Evolutionary conservation across 805 yeast species (phyloP), one percentile per base, ranked within the genome.

Genomic region (Teunomyces stri): DNA sequence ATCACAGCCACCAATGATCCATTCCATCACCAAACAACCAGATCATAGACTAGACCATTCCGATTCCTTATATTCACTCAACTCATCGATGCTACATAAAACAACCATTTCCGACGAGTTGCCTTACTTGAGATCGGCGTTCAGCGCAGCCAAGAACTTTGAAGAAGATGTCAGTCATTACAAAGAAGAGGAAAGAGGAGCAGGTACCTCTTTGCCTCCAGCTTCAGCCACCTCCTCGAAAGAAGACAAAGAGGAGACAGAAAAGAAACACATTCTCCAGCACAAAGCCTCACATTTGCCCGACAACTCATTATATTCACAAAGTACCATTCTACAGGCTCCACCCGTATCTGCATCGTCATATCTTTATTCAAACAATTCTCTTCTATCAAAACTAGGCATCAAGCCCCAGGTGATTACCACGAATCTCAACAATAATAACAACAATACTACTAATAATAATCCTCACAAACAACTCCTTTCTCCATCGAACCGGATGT

Each of bases 121-220:
- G 51, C 92, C 92, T 0, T 76, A 76, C 49, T 63, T 85, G 56
- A 70, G 85, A 76, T 71, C 79, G 18, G 90, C 89, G 13, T 85
- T 85, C 57, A 77, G 80, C 59, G 79, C 81, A 50, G 86, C 85
- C 2, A 80, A 74, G 52, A 77, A 73, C 31, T 65, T 81, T 12
- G 85, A 81, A 47, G 77, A 78, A 51, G 88, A 82, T 39, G 47
- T 55, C 18, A 47, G 50, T 39, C 56, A 61, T 30, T 58, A 35
- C 47, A 50, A 55, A 18, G 56, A 55, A 34, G 61, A 58, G 20
- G 61, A 60, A 43, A 22, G 27, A 22, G 34, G 34, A 31, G 16
- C 27, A 25, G 11, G 27, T 25, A 25, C 27, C 9, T 25, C 27
- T 25, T 31, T 13, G 34, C 34, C 15, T 5, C 34, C 18, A 31